Conservation (phyloP, 345 rosid species). For the Sonneratia alba region DNA sequence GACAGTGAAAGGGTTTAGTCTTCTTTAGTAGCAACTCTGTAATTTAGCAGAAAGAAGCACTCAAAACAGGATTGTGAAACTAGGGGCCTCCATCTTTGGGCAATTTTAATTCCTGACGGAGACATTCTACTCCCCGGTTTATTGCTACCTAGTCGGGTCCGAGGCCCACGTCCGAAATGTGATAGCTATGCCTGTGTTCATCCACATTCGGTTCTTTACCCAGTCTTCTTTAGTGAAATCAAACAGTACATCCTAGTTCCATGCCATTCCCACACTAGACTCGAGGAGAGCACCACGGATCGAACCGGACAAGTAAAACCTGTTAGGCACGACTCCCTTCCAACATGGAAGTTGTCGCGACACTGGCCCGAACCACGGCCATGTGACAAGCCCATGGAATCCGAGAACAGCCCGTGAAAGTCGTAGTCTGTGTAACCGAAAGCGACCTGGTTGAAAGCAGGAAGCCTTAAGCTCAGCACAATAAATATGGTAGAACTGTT, state of each 20-base stretch:
- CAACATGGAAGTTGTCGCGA: background rate
- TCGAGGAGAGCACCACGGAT: background rate
- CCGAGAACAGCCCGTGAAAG: background rate
- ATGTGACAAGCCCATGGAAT: background rate
- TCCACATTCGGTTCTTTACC: too few species aligned
- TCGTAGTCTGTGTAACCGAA: background rate
- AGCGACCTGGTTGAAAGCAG: background rate
- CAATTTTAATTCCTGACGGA: background rate
- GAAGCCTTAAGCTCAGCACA: background rate
- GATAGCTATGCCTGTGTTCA: too few species aligned
- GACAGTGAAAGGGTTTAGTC: slow-evolving; percentile 12
- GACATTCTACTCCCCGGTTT: background rate
- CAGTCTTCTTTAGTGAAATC: too few species aligned
- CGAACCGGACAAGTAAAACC: background rate
- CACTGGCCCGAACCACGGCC: background rate
- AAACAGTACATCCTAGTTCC: too few species aligned
- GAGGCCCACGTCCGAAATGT: too few species aligned
- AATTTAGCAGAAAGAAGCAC: background rate
- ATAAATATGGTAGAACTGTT: background rate
- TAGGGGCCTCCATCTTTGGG: background rate
- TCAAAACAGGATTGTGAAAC: background rate
- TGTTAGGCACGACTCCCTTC: background rate
- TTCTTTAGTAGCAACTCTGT: slow-evolving; percentile 3
- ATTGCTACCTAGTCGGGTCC: background rate
- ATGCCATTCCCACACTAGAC: background rate